phyloP scores from a whole-genome alignment of 345 rosid species.

The Hibiscus syriacus region DNA sequence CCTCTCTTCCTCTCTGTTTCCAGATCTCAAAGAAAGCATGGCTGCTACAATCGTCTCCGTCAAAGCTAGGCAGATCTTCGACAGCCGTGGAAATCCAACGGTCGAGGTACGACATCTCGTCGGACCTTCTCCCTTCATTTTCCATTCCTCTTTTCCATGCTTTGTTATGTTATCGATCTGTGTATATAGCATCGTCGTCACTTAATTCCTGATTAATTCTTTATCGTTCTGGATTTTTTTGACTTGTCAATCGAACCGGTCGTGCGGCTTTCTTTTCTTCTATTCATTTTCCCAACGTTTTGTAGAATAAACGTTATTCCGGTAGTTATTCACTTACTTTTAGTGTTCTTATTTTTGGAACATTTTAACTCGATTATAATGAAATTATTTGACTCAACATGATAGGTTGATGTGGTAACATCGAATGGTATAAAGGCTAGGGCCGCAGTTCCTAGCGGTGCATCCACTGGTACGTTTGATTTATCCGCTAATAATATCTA shows the following conservation, averaged over 20 bases:
- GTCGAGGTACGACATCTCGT: conserved; percentile 55
- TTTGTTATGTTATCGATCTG: conserved; percentile 19
- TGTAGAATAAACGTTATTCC: not conserved
- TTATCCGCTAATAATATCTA: too few species aligned
- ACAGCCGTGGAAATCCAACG: conserved; percentile 98
- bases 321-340: not conserved
- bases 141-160: conserved; percentile 8
- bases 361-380: too few species aligned
- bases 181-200: not conserved
- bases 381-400: not conserved
- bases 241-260: not conserved
- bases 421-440: conserved; percentile 44
- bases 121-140: too few species aligned
- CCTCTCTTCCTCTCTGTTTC: not conserved
- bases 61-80: conserved; percentile 91
- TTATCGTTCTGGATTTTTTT: too few species aligned
- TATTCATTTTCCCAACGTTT: not conserved
- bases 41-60: conserved; percentile 53
- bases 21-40: conserved; percentile 26
- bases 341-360: not conserved
- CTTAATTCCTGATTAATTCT: not conserved
- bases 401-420: conserved; percentile 57
- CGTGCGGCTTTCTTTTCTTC: not conserved
- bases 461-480: too few species aligned
- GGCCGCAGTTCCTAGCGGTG: too few species aligned